These are phyloP conservation scores for Monosporascus sp. DNA, from an alignment of 2,329 filamentous ascomycete species.

Conservation along the genomic window DNA sequence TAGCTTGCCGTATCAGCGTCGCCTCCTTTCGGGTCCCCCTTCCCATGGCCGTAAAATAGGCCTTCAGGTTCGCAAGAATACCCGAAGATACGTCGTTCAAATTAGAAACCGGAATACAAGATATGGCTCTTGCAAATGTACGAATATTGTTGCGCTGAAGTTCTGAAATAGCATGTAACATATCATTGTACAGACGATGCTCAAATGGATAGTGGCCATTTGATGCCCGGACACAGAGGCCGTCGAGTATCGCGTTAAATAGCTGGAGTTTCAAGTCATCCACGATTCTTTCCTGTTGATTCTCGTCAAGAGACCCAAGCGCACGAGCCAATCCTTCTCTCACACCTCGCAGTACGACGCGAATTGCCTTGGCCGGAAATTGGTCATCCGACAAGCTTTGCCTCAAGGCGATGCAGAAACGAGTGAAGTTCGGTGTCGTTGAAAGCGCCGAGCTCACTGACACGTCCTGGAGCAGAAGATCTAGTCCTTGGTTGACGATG, in stretches of 20 bases:
- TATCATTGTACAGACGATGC: slow-evolving; percentile 10
- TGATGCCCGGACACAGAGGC: slow-evolving; percentile 5
- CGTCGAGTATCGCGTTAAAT: slow-evolving; percentile 17
- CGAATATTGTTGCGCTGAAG: slow-evolving; percentile 18
- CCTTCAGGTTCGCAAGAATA: slow-evolving; percentile 17
- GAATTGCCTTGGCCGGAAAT: slow-evolving; percentile 12
- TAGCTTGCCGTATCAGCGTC: slow-evolving; percentile 13
- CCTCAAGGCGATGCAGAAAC: slow-evolving; percentile 19
- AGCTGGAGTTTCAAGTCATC: slow-evolving; percentile 7
- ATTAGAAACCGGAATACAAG: slow-evolving; percentile 11
- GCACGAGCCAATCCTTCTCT: slow-evolving; percentile 5
- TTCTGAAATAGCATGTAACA: slow-evolving; percentile 15
- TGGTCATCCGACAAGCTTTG: slow-evolving; percentile 5
- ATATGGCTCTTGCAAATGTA: slow-evolving; percentile 17
- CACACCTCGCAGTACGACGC: slow-evolving; percentile 12
- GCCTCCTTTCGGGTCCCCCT: not conserved
- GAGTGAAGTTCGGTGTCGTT: slow-evolving; percentile 6
- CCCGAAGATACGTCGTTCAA: slow-evolving; percentile 9
- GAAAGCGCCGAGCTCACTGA: not conserved
- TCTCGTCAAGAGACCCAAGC: not conserved
- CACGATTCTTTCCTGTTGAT: not conserved
- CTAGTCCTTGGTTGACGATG: slow-evolving; percentile 9
- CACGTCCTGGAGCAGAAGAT: slow-evolving; percentile 10
- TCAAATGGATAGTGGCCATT: slow-evolving; percentile 8
- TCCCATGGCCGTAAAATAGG: slow-evolving; percentile 11